Evolutionary conservation across 805 yeast genomes (phyloP).

Genomic region (Wickerhamomyces mucosus): DNA sequence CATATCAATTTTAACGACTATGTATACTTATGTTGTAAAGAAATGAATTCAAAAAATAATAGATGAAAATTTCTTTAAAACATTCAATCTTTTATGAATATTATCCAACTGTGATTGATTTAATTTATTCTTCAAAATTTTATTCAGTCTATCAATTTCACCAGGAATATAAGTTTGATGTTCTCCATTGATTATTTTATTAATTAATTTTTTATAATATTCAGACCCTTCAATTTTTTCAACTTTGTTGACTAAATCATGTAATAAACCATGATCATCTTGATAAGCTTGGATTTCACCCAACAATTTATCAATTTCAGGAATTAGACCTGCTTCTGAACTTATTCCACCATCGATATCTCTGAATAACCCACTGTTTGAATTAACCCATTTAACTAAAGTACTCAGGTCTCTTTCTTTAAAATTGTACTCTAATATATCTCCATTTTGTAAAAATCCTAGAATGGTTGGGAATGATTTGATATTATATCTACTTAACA

Average conservation of each 20-base stretch:
- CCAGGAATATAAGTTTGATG: constrained; percentile 27
- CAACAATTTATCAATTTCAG: constrained; percentile 13
- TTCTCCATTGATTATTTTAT: constrained; percentile 36
- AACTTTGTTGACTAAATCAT: constrained; percentile 14
- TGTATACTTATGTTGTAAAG: no score
- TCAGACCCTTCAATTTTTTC: constrained; percentile 20
- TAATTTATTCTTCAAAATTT: constrained; percentile 25
- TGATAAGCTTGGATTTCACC: constrained; percentile 9
- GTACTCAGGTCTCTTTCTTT: constrained; percentile 38
- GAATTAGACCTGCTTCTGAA: constrained; percentile 14
- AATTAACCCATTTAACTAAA: constrained; percentile 47
- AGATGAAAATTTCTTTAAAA: constrained; percentile 23
- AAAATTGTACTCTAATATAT: constrained; percentile 22
- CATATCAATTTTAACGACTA: no score
- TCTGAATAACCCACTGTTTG: constrained; percentile 26
- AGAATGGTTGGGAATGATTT: constrained; percentile 43
- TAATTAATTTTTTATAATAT: constrained; percentile 41
- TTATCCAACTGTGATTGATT: constrained; percentile 34
- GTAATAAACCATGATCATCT: constrained; percentile 19
- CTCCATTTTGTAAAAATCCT: constrained; percentile 31
- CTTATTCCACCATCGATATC: constrained; percentile 26
- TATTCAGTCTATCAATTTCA: constrained; percentile 36
- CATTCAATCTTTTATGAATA: constrained; percentile 40
- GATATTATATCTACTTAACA: constrained; percentile 31
- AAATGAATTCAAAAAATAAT: not conserved